phyloP scores from a whole-genome alignment of 2,329 filamentous ascomycete genomes.

The Orbilia oligospora region DNA sequence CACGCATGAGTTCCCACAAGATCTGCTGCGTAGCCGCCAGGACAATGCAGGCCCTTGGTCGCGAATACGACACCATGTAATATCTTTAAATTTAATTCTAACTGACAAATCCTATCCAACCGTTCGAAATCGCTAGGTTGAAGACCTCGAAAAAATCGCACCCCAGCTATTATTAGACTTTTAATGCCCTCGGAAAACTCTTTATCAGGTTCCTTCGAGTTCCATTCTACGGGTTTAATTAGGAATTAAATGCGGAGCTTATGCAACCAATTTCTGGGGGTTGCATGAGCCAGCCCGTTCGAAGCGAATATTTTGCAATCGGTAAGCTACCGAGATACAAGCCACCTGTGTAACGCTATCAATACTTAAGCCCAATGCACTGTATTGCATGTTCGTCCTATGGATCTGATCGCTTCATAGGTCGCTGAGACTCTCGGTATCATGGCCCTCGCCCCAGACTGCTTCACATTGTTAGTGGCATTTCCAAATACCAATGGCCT shows the following conservation, averaged over 20 bases:
- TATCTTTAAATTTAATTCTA: too few relatives aligned
- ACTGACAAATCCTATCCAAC: conserved; percentile 55
- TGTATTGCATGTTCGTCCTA: too few relatives aligned
- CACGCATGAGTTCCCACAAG: neutral
- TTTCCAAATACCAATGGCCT: neutral
- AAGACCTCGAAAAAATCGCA: conserved; percentile 58
- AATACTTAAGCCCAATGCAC: neutral
- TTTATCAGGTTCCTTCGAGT: neutral
- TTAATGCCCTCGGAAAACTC: neutral
- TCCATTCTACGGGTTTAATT: neutral
- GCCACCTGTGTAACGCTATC: conserved; percentile 22
- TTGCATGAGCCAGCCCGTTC: neutral
- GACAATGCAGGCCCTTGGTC: neutral
- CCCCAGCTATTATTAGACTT: conserved; percentile 61
- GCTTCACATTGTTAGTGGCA: neutral
- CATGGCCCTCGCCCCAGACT: conserved; percentile 1
- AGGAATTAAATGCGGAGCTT: neutral
- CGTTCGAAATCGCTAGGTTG: conserved; percentile 29
- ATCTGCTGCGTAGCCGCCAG: conserved; percentile 17
- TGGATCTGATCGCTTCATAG: neutral
- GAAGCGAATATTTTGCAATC: conserved; percentile 7
- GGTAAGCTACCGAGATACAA: conserved; percentile 23
- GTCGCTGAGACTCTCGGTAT: neutral
- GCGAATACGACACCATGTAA: neutral
- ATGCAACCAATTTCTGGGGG: neutral